Percentiles rank a stretch among this genome's conserved stretches.
Evolutionary conservation across 169 alveolate species (phyloP).

Genomic region (Plasmodium billcollinsi): DNA sequence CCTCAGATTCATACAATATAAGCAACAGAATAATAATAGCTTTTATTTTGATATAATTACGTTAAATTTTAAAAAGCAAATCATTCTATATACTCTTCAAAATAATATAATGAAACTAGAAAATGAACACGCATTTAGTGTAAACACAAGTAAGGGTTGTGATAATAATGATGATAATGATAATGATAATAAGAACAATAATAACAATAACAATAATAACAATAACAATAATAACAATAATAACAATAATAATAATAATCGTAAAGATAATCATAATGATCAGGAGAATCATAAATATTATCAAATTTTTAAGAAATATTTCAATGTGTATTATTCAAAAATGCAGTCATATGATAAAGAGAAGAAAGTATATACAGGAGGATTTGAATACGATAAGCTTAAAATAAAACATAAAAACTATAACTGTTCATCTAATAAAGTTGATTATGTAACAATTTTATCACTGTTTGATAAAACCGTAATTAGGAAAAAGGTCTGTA

Average conservation of each 20-base stretch:
- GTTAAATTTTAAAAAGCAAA: slow-evolving; percentile 24
- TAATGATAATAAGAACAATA: neutral
- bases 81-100: slow-evolving; percentile 10
- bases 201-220: neutral
- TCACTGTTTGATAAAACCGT: slow-evolving; percentile 50
- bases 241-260: neutral
- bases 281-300: neutral
- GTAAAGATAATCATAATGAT: neutral
- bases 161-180: neutral
- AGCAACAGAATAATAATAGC: slow-evolving; percentile 4
- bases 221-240: neutral
- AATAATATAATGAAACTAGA: slow-evolving; percentile 21
- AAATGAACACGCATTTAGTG: neutral
- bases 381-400: slow-evolving; percentile 9
- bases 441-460: slow-evolving; percentile 8
- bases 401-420: slow-evolving; percentile 49
- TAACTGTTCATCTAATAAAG: neutral
- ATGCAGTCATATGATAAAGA: slow-evolving; percentile 39
- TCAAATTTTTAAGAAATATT: slow-evolving; percentile 21
- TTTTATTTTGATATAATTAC: slow-evolving; percentile 67
- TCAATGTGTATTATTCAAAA: slow-evolving; percentile 56
- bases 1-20: slow-evolving; percentile 13
- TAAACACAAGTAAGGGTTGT: neutral
- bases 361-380: slow-evolving; percentile 31
- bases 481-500: slow-evolving; percentile 20